Percentiles rank a stretch among this genome's conserved stretches.
phyloP scores from a whole-genome alignment of 1,139 yeast species.

The Taiozyma onychis region DNA sequence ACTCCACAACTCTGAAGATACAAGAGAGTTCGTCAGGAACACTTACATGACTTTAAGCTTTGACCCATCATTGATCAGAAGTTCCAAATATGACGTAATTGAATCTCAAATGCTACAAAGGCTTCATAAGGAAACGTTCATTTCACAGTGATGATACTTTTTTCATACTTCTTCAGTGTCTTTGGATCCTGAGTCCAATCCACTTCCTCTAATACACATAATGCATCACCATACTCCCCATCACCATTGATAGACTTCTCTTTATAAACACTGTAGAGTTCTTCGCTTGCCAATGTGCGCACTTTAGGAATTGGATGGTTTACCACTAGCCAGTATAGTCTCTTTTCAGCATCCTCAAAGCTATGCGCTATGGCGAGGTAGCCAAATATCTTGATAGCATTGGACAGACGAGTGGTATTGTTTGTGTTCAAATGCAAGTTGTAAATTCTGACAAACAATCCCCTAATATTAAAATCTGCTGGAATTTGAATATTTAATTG shows the following conservation, averaged over 20 bases:
- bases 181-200: slow-evolving; percentile 9
- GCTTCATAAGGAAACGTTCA: slow-evolving; percentile 1
- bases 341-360: slow-evolving; percentile 22
- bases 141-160: slow-evolving; percentile 4
- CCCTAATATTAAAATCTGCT: slow-evolving; percentile 30
- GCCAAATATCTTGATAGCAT: slow-evolving; percentile 35
- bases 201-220: slow-evolving; percentile 7
- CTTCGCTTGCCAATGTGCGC: slow-evolving; percentile 31
- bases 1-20: not conserved
- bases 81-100: slow-evolving; percentile 5
- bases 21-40: not conserved
- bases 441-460: slow-evolving; percentile 46
- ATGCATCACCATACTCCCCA: slow-evolving; percentile 7
- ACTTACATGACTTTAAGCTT: not conserved
- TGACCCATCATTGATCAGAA: not conserved
- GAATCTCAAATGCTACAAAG: slow-evolving; percentile 10
- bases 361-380: slow-evolving; percentile 23
- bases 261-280: slow-evolving; percentile 30
- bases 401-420: slow-evolving; percentile 30
- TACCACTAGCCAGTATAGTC: slow-evolving; percentile 31
- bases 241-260: slow-evolving; percentile 17
- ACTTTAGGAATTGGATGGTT: slow-evolving; percentile 31
- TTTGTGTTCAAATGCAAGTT: slow-evolving; percentile 49
- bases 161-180: not conserved
- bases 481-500: slow-evolving; percentile 30